phyloP scores from a whole-genome alignment of 306 rosid species.

The Vigna unguiculata region DNA sequence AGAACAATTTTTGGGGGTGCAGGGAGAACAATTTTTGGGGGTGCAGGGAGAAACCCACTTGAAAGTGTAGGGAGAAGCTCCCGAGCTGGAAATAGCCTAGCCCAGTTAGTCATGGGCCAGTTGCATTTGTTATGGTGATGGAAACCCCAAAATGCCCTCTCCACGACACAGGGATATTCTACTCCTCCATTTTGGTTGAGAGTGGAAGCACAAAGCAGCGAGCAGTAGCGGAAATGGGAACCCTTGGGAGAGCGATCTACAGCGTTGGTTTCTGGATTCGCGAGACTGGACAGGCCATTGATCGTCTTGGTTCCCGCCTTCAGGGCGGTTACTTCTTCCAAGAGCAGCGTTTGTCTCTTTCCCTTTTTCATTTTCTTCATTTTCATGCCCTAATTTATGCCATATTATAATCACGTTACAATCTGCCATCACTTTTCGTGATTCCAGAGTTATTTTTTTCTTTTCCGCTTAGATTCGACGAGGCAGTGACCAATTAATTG shows the following conservation, averaged over 20 bases:
- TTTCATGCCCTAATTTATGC: not conserved
- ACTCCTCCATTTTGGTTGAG: slow-evolving; percentile 6
- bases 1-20: too few relatives aligned
- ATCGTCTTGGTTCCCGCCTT: slow-evolving; percentile 84
- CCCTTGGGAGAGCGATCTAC: slow-evolving; percentile 81
- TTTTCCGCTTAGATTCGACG: not conserved
- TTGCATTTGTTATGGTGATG: not conserved
- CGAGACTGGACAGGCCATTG: slow-evolving; percentile 85
- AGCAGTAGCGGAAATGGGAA: slow-evolving; percentile 59
- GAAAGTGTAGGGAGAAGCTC: too few relatives aligned
- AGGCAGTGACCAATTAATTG: not conserved
- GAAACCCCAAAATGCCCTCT: slow-evolving; percentile 48
- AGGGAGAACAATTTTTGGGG: too few relatives aligned
- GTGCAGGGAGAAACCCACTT: too few relatives aligned
- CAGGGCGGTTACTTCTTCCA: slow-evolving; percentile 78
- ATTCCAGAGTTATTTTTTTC: not conserved
- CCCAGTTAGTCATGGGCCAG: not conserved
- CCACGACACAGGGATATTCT: slow-evolving; percentile 21
- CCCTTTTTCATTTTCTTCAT: not conserved
- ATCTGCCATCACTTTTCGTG: not conserved
- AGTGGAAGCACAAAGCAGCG: not conserved
- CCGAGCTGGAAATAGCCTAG: not conserved
- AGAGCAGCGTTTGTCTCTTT: slow-evolving; percentile 67
- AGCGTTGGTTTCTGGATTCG: slow-evolving; percentile 85
- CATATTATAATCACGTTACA: not conserved